A percentile compares a stretch with the other conserved stretches of the same genome.
These are phyloP conservation scores for Talaromyces sp. DNA, from an alignment of 2,329 filamentous ascomycete species.

Conservation along the genomic window DNA sequence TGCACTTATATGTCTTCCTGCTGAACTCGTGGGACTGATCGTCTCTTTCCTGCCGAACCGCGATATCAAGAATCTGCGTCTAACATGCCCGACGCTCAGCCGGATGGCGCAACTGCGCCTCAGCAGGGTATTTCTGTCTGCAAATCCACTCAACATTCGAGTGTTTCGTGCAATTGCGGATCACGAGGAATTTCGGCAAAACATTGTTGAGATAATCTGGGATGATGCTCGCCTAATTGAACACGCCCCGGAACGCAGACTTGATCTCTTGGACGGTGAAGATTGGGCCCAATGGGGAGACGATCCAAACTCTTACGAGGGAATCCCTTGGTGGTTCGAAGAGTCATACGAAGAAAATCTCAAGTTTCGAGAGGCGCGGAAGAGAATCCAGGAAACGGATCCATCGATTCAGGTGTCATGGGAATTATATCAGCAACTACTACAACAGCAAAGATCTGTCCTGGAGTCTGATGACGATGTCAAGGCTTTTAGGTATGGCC, in stretches of 20 bases:
- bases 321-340: slow-evolving; percentile 1
- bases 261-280: not conserved
- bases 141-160: slow-evolving; percentile 41
- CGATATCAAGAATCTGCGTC: slow-evolving; percentile 30
- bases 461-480: slow-evolving; percentile 31
- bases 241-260: not conserved
- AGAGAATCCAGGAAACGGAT: not conserved
- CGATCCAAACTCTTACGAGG: not conserved
- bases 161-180: slow-evolving; percentile 40
- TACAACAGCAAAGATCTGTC: slow-evolving; percentile 35
- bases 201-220: slow-evolving; percentile 43
- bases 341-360: not conserved
- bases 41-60: slow-evolving; percentile 25
- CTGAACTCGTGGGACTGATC: not conserved
- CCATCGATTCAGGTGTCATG: slow-evolving; percentile 22
- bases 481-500: slow-evolving; percentile 34
- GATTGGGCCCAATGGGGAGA: not conserved
- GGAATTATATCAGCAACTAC: slow-evolving; percentile 34
- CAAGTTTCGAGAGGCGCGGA: not conserved
- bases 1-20: not conserved
- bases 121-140: slow-evolving; percentile 42
- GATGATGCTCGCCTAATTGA: slow-evolving; percentile 11
- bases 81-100: slow-evolving; percentile 25
- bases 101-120: slow-evolving; percentile 28
- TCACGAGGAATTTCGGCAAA: slow-evolving; percentile 33